Percentiles rank a stretch among this genome's conserved stretches.
These are phyloP conservation scores for Prunus kanzakura DNA, from an alignment of 306 rosid species.

Conservation along the genomic window DNA sequence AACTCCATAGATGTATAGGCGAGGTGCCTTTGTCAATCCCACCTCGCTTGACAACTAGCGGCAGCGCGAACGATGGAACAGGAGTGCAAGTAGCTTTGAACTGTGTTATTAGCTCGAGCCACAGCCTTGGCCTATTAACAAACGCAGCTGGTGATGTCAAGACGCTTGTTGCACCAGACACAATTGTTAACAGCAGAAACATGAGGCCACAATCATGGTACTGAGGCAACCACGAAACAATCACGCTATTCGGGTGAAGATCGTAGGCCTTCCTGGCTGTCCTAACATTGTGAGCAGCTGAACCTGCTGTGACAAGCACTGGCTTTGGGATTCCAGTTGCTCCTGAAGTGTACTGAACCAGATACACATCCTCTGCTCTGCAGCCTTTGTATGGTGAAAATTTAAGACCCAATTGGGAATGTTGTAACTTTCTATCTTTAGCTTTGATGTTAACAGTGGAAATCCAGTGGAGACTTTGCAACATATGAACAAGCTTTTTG, in stretches of 20 bases:
- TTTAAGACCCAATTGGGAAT: neutral
- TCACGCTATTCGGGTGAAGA: slow-evolving; percentile 60
- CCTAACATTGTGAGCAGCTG: slow-evolving; percentile 77
- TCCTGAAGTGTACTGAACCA: slow-evolving; percentile 85
- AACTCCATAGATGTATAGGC: slow-evolving; percentile 34
- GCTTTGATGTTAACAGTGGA: slow-evolving; percentile 37
- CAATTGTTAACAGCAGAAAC: slow-evolving; percentile 67
- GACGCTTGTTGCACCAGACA: slow-evolving; percentile 63
- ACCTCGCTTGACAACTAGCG: slow-evolving; percentile 65
- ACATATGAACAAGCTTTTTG: slow-evolving; percentile 30
- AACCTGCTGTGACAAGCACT: slow-evolving; percentile 67
- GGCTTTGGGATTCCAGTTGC: slow-evolving; percentile 74
- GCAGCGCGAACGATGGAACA: slow-evolving; percentile 69
- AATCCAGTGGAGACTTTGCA: slow-evolving; percentile 49
- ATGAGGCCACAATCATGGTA: slow-evolving; percentile 83
- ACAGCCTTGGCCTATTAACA: slow-evolving; percentile 56
- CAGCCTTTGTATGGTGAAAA: slow-evolving; percentile 42
- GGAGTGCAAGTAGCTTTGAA: slow-evolving; percentile 78
- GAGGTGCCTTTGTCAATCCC: slow-evolving; percentile 32
- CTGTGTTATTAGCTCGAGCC: slow-evolving; percentile 63
- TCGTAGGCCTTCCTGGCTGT: slow-evolving; percentile 68
- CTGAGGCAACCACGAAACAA: slow-evolving; percentile 87
- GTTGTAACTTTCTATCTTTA: neutral
- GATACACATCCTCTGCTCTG: slow-evolving; percentile 43
- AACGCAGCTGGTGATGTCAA: slow-evolving; percentile 57